Percentiles rank a stretch among this genome's conserved stretches.
phyloP scores from a whole-genome alignment of 73 alveolate genomes.

The Tetrahymena thermophila region DNA sequence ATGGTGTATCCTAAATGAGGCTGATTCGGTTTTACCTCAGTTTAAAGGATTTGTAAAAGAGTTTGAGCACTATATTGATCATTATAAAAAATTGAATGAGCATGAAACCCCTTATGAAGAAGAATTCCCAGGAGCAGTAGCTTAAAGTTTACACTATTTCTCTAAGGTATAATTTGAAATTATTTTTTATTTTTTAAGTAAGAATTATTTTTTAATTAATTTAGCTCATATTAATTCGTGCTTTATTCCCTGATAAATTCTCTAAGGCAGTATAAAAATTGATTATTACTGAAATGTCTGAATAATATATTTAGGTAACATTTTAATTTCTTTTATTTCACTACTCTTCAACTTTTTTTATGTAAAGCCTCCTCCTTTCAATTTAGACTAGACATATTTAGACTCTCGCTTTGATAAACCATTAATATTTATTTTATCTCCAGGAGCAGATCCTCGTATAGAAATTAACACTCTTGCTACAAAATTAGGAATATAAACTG shows the following conservation, averaged over 20 bases:
- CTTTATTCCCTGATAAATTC: constrained; percentile 94
- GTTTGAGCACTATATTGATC: constrained; percentile 65
- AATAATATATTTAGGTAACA: constrained; percentile 50
- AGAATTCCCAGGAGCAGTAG: constrained; percentile 87
- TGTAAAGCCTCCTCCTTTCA: constrained; percentile 88
- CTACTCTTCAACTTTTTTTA: too few species aligned
- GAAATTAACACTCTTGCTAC: constrained; percentile 84
- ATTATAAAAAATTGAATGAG: constrained; percentile 87
- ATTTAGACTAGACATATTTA: constrained; percentile 78
- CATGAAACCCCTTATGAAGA: constrained; percentile 72
- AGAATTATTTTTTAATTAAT: not conserved
- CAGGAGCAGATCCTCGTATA: constrained; percentile 98
- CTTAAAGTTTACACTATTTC: constrained; percentile 57
- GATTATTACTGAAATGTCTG: constrained; percentile 85
- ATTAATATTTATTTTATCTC: constrained; percentile 87
- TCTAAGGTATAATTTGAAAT: constrained; percentile 32
- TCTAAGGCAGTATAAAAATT: constrained; percentile 79
- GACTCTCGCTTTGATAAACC: constrained; percentile 91
- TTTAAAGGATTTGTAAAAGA: constrained; percentile 83
- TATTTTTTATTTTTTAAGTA: not conserved
- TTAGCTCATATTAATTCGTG: constrained; percentile 63
- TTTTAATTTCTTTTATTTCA: not conserved
- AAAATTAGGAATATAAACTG: constrained; percentile 55
- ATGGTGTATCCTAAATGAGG: constrained; percentile 87
- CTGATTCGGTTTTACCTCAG: constrained; percentile 62